phyloP scores from a whole-genome alignment of 192 early-diverging fungal species.

The Umbelopsis ramanniana region DNA sequence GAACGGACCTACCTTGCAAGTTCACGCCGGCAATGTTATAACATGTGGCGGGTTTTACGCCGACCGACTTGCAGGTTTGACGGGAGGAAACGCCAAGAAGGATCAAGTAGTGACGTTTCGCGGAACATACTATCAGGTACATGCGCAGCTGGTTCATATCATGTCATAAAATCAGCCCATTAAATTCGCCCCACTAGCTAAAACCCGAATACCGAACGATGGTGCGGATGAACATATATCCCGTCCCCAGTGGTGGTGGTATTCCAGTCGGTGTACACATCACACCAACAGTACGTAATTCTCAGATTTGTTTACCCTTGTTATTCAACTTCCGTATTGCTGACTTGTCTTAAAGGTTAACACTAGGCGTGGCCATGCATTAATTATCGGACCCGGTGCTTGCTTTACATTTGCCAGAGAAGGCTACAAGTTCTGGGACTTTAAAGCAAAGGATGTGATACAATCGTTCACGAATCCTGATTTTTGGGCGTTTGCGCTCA shows the following conservation, averaged over 20 bases:
- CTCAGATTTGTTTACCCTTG: not conserved
- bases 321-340: not conserved
- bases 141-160: not conserved
- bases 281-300: conserved; percentile 29
- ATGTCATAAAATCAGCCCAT: not conserved
- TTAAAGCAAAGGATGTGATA: conserved; percentile 27
- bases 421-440: conserved; percentile 35
- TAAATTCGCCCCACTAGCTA: not conserved
- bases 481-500: conserved; percentile 37
- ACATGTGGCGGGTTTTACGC: conserved; percentile 41
- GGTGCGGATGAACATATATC: conserved; percentile 40
- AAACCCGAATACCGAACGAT: conserved; percentile 37
- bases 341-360: conserved; percentile 11
- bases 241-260: conserved; percentile 40
- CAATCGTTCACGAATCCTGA: conserved; percentile 24
- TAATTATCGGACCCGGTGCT: conserved; percentile 43
- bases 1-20: conserved; percentile 25
- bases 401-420: conserved; percentile 41
- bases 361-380: conserved; percentile 33
- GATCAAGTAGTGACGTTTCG: conserved; percentile 37
- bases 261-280: conserved; percentile 43
- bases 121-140: conserved; percentile 38
- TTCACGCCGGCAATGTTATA: conserved; percentile 35
- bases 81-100: conserved; percentile 26
- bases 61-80: conserved; percentile 33